Percentiles rank a stretch among this genome's conserved stretches.
These are phyloP conservation scores for Colletotrichum lentis DNA, from an alignment of 2,329 filamentous ascomycete genomes.

Conservation along the genomic window DNA sequence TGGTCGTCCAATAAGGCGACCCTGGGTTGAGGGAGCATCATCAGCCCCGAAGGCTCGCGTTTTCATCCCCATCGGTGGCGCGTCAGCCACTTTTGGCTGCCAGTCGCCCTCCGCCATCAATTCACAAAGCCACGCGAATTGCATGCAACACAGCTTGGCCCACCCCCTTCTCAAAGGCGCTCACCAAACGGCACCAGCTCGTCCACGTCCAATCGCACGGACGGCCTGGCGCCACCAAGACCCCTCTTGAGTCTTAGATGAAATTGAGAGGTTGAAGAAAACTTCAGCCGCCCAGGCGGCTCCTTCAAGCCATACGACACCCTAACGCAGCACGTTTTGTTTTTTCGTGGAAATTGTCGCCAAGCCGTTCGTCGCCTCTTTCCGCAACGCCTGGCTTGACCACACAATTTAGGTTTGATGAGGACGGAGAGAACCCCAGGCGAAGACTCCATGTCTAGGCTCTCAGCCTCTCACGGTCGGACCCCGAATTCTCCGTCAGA, in stretches of 20 bases:
- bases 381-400: neutral
- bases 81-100: slow-evolving; percentile 5
- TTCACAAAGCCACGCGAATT: slow-evolving; percentile 4
- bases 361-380: slow-evolving; percentile 10
- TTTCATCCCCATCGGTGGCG: neutral
- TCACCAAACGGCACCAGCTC: neutral
- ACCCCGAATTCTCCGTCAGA: neutral
- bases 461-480: neutral
- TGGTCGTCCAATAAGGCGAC: neutral
- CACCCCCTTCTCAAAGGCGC: neutral
- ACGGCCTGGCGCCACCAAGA: neutral
- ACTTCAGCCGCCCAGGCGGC: slow-evolving; percentile 2
- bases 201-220: neutral
- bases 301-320: slow-evolving; percentile 13
- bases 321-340: neutral
- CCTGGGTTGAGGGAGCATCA: neutral
- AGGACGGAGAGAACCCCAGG: neutral
- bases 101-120: neutral
- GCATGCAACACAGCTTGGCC: neutral
- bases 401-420: neutral
- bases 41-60: neutral
- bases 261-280: neutral
- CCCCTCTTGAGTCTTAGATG: too few species aligned
- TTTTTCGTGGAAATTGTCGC: slow-evolving; percentile 21
- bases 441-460: neutral